These are phyloP conservation scores for Microdochium nivale DNA, from an alignment of 2,329 filamentous ascomycete species.

Conservation along the genomic window DNA sequence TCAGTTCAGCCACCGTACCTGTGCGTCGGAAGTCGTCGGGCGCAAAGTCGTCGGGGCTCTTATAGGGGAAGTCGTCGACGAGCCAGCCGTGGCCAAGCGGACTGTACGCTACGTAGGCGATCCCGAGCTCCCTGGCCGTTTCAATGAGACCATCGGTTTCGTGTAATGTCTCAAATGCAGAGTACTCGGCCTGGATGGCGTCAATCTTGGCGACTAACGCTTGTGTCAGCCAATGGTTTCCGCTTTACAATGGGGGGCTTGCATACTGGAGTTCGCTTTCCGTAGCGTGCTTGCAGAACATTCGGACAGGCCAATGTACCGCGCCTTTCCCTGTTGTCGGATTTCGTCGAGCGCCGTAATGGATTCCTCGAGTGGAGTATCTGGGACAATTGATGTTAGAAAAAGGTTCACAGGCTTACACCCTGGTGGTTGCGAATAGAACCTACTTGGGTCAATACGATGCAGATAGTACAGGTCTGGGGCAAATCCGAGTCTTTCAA, in stretches of 20 bases:
- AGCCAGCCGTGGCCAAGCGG: constrained; percentile 38
- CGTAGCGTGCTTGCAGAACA: constrained; percentile 34
- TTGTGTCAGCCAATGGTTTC: too few species aligned
- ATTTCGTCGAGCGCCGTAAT: constrained; percentile 32
- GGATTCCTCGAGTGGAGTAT: constrained; percentile 32
- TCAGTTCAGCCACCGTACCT: constrained; percentile 14
- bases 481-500: constrained; percentile 27
- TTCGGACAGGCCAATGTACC: constrained; percentile 38
- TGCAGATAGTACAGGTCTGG: not conserved
- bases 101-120: constrained; percentile 36
- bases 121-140: constrained; percentile 7
- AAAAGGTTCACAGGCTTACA: constrained; percentile 31
- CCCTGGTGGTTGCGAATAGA: constrained; percentile 34
- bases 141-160: constrained; percentile 9
- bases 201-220: constrained; percentile 34
- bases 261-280: constrained; percentile 32
- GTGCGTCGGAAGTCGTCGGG: constrained; percentile 29
- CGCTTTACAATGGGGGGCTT: not conserved
- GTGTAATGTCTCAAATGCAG: constrained; percentile 12
- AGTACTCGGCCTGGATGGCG: constrained; percentile 37
- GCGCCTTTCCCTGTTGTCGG: constrained; percentile 34
- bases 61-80: constrained; percentile 31
- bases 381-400: not conserved
- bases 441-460: not conserved
- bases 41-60: constrained; percentile 35